These are phyloP conservation scores for Rhododendron ovatum DNA, from an alignment of 148 eudicot species.

Conservation along the genomic window DNA sequence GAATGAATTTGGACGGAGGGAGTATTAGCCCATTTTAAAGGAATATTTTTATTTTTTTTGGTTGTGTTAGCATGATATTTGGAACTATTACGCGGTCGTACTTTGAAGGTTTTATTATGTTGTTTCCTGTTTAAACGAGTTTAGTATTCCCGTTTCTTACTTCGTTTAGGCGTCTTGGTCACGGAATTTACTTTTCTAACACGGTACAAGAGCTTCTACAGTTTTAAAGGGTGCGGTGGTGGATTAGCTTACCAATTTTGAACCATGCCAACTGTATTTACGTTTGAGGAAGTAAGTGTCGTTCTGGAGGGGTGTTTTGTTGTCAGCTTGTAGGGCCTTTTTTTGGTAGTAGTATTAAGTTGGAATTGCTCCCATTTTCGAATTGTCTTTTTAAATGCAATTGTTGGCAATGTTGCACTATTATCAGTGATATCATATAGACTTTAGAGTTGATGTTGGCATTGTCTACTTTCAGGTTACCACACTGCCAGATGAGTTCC, in stretches of 20 bases:
- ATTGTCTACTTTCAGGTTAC: constrained; percentile 46
- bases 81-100: background rate
- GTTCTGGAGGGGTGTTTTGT: background rate
- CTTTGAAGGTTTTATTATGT: background rate
- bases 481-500: constrained; percentile 87
- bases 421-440: background rate
- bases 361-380: background rate
- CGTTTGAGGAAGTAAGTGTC: background rate
- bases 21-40: no score
- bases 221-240: background rate
- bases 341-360: background rate
- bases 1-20: no score
- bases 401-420: background rate
- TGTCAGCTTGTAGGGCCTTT: background rate
- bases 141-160: background rate
- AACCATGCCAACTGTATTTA: background rate
- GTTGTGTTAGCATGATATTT: no score
- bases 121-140: background rate
- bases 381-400: background rate
- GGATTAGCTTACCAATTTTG: background rate
- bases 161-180: background rate
- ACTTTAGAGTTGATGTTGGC: background rate
- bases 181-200: background rate
- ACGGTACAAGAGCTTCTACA: background rate
- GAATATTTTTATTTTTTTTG: no score